phyloP scores from a whole-genome alignment of 768 basidiomycete species.

The Nevesoporus exiguus region DNA sequence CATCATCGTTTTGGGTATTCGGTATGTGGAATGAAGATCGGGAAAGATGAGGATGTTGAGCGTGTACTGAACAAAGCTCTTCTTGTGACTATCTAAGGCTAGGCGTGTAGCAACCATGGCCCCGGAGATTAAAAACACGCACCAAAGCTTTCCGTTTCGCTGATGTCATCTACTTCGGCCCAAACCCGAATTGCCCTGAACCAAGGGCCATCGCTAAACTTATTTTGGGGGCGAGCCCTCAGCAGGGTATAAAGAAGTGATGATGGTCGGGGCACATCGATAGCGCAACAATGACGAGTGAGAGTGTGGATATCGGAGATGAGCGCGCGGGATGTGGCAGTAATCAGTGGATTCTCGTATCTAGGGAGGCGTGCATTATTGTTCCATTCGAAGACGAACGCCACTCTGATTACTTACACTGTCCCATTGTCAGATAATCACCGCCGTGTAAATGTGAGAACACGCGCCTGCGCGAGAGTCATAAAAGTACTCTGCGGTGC shows the following conservation, averaged over 20 bases:
- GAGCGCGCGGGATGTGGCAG: slow-evolving; percentile 67
- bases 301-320: slow-evolving; percentile 70
- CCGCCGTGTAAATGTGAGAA: background rate
- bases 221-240: slow-evolving; percentile 31
- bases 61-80: slow-evolving; percentile 75
- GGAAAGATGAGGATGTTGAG: slow-evolving; percentile 75
- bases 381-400: background rate
- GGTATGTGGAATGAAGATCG: slow-evolving; percentile 52
- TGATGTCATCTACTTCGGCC: slow-evolving; percentile 72
- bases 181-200: slow-evolving; percentile 67
- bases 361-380: slow-evolving; percentile 33
- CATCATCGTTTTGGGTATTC: slow-evolving; percentile 40
- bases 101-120: background rate
- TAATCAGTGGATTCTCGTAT: slow-evolving; percentile 78
- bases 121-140: slow-evolving; percentile 14
- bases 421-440: slow-evolving; percentile 5
- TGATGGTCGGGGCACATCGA: slow-evolving; percentile 68
- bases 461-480: slow-evolving; percentile 66
- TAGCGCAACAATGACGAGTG: slow-evolving; percentile 52
- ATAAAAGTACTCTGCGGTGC: slow-evolving; percentile 59
- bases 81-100: slow-evolving; percentile 64
- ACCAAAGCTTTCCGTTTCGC: slow-evolving; percentile 81
- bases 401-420: slow-evolving; percentile 28
- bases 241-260: slow-evolving; percentile 58
- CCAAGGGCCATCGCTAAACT: slow-evolving; percentile 38